Evolutionary conservation across 2,329 filamentous ascomycete species (phyloP).

Genomic region (Ophiosphaerella herpotricha): DNA sequence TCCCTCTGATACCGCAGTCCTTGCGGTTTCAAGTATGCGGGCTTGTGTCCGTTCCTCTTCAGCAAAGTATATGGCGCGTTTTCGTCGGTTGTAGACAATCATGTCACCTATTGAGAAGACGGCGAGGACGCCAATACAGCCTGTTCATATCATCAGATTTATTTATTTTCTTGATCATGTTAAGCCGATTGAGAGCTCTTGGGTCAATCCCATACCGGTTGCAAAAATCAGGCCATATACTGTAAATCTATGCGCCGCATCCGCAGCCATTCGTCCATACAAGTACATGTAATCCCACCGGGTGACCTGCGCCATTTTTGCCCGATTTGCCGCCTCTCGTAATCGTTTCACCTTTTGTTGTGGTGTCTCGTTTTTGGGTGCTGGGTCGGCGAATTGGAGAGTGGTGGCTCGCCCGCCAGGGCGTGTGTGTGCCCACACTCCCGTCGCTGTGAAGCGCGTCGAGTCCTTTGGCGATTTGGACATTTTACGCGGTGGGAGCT

Average conservation of each 20-base stretch:
- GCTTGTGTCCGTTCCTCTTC: slow-evolving; percentile 55
- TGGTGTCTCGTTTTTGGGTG: slow-evolving; percentile 55
- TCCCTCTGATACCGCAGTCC: slow-evolving; percentile 49
- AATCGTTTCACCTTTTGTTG: slow-evolving; percentile 60
- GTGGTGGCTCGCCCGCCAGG: slow-evolving; percentile 49
- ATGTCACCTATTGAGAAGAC: slow-evolving; percentile 69
- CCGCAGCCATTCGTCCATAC: slow-evolving; percentile 53
- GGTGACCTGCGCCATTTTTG: slow-evolving; percentile 56
- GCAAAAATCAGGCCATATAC: slow-evolving; percentile 65
- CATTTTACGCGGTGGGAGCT: slow-evolving; percentile 38
- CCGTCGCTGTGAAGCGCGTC: slow-evolving; percentile 75
- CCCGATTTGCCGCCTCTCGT: slow-evolving; percentile 53
- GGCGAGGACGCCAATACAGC: slow-evolving; percentile 64
- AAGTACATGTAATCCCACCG: slow-evolving; percentile 55
- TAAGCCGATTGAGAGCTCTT: background rate
- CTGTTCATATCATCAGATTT: slow-evolving; percentile 42
- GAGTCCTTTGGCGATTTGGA: slow-evolving; percentile 77
- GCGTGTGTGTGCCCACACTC: slow-evolving; percentile 72
- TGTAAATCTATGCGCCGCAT: slow-evolving; percentile 64
- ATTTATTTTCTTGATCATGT: background rate
- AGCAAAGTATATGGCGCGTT: slow-evolving; percentile 65
- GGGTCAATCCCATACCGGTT: slow-evolving; percentile 54
- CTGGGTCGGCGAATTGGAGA: slow-evolving; percentile 47
- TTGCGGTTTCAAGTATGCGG: slow-evolving; percentile 51
- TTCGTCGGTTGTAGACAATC: slow-evolving; percentile 69